Percentiles rank a stretch among this genome's conserved stretches.
phyloP scores from a whole-genome alignment of 208 protist genomes.

The Crithidia thermophila region DNA sequence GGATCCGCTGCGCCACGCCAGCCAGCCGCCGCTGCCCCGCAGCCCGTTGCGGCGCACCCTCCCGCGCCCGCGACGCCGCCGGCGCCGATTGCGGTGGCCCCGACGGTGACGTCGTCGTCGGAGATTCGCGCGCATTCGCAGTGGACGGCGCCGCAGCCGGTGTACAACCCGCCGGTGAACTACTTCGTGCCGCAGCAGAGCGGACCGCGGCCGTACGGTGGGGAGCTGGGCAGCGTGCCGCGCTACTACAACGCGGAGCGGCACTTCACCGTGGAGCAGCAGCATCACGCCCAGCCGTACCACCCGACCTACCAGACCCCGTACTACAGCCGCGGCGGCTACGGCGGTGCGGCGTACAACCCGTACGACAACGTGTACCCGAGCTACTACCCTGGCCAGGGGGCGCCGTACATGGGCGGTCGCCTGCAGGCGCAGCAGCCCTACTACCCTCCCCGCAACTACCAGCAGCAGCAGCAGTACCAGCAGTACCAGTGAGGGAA shows the following conservation, averaged over 20 bases:
- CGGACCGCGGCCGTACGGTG: conserved; percentile 21
- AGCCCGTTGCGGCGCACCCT: conserved; percentile 2
- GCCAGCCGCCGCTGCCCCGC: conserved; percentile 1
- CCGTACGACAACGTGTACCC: conserved; percentile 16
- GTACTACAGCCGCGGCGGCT: conserved; percentile 16
- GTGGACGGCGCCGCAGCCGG: conserved; percentile 14
- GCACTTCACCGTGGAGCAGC: conserved; percentile 29
- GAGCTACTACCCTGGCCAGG: conserved; percentile 31
- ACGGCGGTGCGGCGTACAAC: conserved; percentile 26
- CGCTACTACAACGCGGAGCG: conserved; percentile 34
- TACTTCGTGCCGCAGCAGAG: conserved; percentile 14
- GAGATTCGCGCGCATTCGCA: conserved; percentile 14
- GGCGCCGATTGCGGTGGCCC: neutral
- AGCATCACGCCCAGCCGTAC: conserved; percentile 34
- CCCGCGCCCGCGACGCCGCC: conserved; percentile 5
- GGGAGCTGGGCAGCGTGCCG: conserved; percentile 36
- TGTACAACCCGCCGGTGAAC: conserved; percentile 22
- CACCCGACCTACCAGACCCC: conserved; percentile 28
- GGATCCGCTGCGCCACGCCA: conserved; percentile 13
- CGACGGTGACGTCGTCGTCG: conserved; percentile 28
- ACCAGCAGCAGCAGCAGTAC: conserved; percentile 31
- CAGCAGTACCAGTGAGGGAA: conserved; percentile 7
- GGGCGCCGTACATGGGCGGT: conserved; percentile 21
- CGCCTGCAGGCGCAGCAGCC: conserved; percentile 46
- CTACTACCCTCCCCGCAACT: conserved; percentile 47